Evolutionary conservation across 192 early-diverging fungal genomes (phyloP).

Genomic region (Thoreauomyces humboldtii): DNA sequence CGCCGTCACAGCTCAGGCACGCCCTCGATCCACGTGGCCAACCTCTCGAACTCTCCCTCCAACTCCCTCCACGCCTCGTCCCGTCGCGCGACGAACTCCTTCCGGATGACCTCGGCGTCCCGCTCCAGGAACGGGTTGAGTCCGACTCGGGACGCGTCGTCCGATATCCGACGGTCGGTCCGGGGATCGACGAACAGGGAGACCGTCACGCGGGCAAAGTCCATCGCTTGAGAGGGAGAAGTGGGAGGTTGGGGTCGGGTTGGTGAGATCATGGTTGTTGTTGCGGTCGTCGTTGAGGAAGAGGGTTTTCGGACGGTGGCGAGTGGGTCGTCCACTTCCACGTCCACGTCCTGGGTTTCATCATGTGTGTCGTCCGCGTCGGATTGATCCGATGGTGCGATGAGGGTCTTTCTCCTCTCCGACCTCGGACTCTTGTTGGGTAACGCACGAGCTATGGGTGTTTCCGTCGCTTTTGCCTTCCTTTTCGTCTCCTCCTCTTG

Average conservation of each 20-base stretch:
- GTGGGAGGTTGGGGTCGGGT: neutral
- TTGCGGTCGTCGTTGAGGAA: neutral
- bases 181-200: neutral
- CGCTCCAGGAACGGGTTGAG: neutral
- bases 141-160: neutral
- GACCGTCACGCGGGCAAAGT: neutral
- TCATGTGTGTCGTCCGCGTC: neutral
- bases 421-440: too few relatives aligned
- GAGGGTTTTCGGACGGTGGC: neutral
- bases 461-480: neutral
- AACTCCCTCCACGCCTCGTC: neutral
- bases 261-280: neutral
- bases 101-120: neutral
- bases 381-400: neutral
- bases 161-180: neutral
- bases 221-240: neutral
- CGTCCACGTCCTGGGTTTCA: neutral
- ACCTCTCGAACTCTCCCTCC: constrained; percentile 11
- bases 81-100: neutral
- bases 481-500: neutral
- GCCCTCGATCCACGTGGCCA: constrained; percentile 6
- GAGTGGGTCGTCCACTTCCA: neutral
- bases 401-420: neutral
- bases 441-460: too few relatives aligned
- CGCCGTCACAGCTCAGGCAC: too few relatives aligned